phyloP scores from a whole-genome alignment of 169 alveolate genomes.

The Eimeria tenella region DNA sequence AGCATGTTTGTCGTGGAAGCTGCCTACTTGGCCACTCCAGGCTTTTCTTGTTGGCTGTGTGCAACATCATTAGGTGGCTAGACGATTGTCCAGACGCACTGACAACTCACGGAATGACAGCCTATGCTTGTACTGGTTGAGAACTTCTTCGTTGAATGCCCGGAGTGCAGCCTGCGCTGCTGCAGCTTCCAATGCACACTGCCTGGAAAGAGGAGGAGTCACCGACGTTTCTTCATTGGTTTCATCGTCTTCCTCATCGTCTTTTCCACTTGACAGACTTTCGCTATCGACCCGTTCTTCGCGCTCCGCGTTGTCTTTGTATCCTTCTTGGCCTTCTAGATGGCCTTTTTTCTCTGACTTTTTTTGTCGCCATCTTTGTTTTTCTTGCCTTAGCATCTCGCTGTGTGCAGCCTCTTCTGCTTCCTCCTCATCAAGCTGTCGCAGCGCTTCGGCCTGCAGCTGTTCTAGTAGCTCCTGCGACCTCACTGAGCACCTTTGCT shows the following conservation, averaged over 20 bases:
- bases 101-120: not conserved
- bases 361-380: not conserved
- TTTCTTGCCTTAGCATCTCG: slow-evolving; percentile 5
- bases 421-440: slow-evolving; percentile 22
- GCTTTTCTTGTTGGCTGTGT: no score
- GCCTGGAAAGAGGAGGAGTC: slow-evolving; percentile 7
- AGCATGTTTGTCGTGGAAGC: no score
- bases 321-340: not conserved
- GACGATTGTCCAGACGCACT: not conserved
- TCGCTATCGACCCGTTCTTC: not conserved
- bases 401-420: slow-evolving; percentile 6
- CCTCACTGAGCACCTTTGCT: slow-evolving; percentile 3
- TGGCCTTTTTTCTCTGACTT: not conserved
- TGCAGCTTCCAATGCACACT: slow-evolving; percentile 15
- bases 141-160: slow-evolving; percentile 34
- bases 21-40: not conserved
- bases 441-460: slow-evolving; percentile 30
- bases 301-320: not conserved
- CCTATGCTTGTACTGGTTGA: not conserved
- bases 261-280: not conserved
- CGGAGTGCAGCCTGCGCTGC: slow-evolving; percentile 28
- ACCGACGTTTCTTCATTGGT: not conserved
- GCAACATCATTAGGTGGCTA: not conserved
- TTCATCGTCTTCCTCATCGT: slow-evolving; percentile 13
- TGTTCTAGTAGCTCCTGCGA: slow-evolving; percentile 34